A percentile compares a stretch with the other conserved stretches of the same genome.
Evolutionary conservation across 2,329 filamentous ascomycete species (phyloP).

Genomic region (Aspergillus carbonarius): DNA sequence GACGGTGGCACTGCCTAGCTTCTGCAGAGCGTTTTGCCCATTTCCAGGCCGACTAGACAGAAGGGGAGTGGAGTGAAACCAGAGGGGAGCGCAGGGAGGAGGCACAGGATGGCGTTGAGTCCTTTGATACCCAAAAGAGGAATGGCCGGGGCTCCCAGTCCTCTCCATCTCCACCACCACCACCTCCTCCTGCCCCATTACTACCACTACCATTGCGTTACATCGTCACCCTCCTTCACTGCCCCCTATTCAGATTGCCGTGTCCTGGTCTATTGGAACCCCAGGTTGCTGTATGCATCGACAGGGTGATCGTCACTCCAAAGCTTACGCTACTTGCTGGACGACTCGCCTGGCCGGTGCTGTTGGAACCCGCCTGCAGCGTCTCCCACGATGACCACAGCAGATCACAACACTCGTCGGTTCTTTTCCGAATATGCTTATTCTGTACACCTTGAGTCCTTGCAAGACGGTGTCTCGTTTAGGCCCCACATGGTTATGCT

Average conservation of each 20-base stretch:
- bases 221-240: neutral
- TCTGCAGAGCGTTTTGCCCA: too few relatives aligned
- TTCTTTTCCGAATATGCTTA: neutral
- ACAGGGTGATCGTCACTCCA: neutral
- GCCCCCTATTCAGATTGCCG: neutral
- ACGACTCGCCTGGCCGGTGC: neutral
- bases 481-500: neutral
- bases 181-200: too few relatives aligned
- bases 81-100: neutral
- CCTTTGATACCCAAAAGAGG: constrained; percentile 29
- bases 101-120: constrained; percentile 1
- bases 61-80: neutral
- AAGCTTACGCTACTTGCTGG: neutral
- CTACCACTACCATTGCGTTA: neutral
- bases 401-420: constrained; percentile 3
- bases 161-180: neutral
- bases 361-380: neutral
- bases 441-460: neutral
- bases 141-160: constrained; percentile 3
- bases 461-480: neutral
- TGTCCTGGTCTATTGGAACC: neutral
- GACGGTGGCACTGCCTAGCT: neutral
- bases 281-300: neutral
- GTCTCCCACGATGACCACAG: neutral
- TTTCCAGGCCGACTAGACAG: neutral